Base-by-base conservation (phyloP, 768 basidiomycete genomes). In the Lactarius akahatsu region DNA sequence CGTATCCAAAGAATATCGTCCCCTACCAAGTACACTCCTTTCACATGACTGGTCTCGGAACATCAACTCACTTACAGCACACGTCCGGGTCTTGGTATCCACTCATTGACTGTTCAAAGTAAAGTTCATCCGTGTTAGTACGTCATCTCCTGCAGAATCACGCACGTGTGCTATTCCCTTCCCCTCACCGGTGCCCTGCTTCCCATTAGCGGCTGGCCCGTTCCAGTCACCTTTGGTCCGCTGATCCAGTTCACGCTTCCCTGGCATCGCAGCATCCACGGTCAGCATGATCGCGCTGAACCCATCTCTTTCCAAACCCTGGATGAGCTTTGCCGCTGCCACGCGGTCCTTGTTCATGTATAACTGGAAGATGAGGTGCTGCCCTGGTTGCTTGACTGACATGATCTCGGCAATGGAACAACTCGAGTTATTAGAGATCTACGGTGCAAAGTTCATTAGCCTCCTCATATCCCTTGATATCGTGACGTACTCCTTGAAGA, bases 211-310 rank as follows among this genome's bases (percentile, higher is more conserved):
- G 7, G 73, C 65, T 6, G 76, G 71, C 41, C 69, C 71, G 9
- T 67, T 65, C 60, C 75, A 74, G 10, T 74, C 71, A 36, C 74
- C 75, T 71, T 75, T 76, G 2, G 73, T 70, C 18, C 77, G 68
- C 68, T 72, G 72, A 70, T 78, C 77, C 10, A 73, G 70, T 65
- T 79, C 78, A 4, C 82, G 76, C 67, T 82, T 82, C 3, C 80
- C 80, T 10, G 76, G 73, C 38, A 79, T 77, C 0, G 81, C 76
- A 0, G 80, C 77, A 66, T 84, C 83, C 18, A 84, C 82, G 0
- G 83, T 84, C 47, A 84, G 76, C 70, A 83, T 80, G 65, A 84
- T 76, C 1, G 78, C 83, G 56, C 79, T 80, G 71, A 77, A 81
- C 0, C 81, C 79, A 2, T 76, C 71, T 18, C 73, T 66, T 57